These are phyloP conservation scores for Aspergillus sp. DNA, from an alignment of 2,329 filamentous ascomycete genomes.

Conservation along the genomic window DNA sequence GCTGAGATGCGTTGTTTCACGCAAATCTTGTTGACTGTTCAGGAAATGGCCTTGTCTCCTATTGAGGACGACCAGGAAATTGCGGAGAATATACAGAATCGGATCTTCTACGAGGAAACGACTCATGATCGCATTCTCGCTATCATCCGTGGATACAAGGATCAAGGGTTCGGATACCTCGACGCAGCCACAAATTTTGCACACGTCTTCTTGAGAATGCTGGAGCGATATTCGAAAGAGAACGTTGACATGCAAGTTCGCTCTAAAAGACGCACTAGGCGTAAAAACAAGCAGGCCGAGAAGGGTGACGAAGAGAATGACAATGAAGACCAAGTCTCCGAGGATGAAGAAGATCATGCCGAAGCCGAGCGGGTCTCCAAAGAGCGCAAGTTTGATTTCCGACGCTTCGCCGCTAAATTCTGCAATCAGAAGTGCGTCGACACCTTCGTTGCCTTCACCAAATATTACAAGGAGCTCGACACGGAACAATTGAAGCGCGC, in stretches of 20 bases:
- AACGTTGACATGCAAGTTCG: conserved; percentile 92
- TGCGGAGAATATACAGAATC: conserved; percentile 92
- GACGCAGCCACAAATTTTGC: conserved; percentile 88
- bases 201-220: conserved; percentile 86
- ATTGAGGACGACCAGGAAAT: conserved; percentile 96
- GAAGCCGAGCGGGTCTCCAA: conserved; percentile 69
- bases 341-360: conserved; percentile 74
- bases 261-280: conserved; percentile 70
- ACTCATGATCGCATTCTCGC: conserved; percentile 85
- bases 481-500: conserved; percentile 81
- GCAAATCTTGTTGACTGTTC: conserved; percentile 86
- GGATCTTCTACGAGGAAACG: conserved; percentile 97
- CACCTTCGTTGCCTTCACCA: conserved; percentile 78
- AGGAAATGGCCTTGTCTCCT: conserved; percentile 82
- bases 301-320: conserved; percentile 46
- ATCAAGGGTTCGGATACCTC: conserved; percentile 89
- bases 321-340: conserved; percentile 57
- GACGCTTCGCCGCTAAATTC: conserved; percentile 76
- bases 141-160: conserved; percentile 82
- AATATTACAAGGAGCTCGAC: conserved; percentile 77
- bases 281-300: conserved; percentile 61
- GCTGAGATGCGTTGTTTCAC: conserved; percentile 93
- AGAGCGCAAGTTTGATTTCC: conserved; percentile 94
- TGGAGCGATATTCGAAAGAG: conserved; percentile 92
- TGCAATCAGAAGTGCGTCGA: conserved; percentile 81